phyloP scores from a whole-genome alignment of 1,284 basidiomycete genomes.

The Malassezia sympodialis region DNA sequence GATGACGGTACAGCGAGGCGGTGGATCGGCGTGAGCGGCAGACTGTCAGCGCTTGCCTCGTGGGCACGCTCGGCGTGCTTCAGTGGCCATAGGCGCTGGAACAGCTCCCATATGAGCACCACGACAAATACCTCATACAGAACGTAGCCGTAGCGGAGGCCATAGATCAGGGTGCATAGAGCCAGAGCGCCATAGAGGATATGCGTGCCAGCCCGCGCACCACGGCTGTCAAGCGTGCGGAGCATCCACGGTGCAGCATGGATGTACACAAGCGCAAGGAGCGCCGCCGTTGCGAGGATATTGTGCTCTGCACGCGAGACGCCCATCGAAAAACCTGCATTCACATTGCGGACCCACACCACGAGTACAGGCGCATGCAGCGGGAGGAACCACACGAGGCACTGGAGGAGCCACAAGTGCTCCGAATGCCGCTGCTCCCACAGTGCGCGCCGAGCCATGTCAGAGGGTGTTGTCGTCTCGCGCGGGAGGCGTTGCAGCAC shows the following conservation, averaged over 20 bases:
- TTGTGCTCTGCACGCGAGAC: constrained; percentile 56
- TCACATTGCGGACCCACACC: constrained; percentile 74
- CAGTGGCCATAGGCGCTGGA: constrained; percentile 1
- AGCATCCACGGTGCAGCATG: constrained; percentile 3
- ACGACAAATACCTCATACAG: constrained; percentile 24
- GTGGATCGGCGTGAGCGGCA: background rate
- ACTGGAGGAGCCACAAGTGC: constrained; percentile 21
- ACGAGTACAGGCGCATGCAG: constrained; percentile 67
- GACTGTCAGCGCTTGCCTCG: background rate
- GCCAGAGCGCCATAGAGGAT: constrained; percentile 19
- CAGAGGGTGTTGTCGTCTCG: background rate
- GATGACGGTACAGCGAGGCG: background rate
- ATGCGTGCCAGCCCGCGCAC: background rate
- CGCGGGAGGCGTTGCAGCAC: background rate
- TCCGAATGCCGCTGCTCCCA: constrained; percentile 13
- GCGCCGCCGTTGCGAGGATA: constrained; percentile 59
- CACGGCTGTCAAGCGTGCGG: background rate
- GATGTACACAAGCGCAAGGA: constrained; percentile 54
- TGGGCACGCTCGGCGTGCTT: background rate
- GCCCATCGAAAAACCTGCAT: constrained; percentile 32
- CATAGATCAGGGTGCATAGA: constrained; percentile 23
- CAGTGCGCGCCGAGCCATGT: background rate
- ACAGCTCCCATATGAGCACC: constrained; percentile 15
- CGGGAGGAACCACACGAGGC: constrained; percentile 76
- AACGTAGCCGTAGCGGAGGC: constrained; percentile 26